Conservation (phyloP, 2,329 filamentous ascomycete genomes). For the Talaromyces sp. region DNA sequence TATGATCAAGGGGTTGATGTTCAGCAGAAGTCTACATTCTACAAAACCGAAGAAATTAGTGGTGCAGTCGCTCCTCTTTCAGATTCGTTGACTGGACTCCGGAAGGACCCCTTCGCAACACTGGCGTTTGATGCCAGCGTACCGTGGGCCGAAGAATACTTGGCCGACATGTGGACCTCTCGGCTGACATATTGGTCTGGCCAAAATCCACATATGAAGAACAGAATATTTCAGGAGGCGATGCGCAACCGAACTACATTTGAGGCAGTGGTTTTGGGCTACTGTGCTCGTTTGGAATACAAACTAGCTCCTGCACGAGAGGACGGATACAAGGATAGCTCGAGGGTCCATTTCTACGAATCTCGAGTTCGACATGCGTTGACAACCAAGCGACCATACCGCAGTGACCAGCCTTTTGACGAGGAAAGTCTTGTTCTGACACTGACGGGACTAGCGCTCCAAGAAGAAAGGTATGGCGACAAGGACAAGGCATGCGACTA, state of each 20-base stretch:
- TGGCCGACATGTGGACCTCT: constrained; percentile 36
- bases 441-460: constrained; percentile 35
- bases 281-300: constrained; percentile 38
- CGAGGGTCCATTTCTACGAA: constrained; percentile 30
- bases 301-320: constrained; percentile 23
- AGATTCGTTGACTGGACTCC: constrained; percentile 27
- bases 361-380: constrained; percentile 28
- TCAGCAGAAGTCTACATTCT: neutral
- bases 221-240: constrained; percentile 34
- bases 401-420: constrained; percentile 24
- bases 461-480: constrained; percentile 39
- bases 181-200: constrained; percentile 43
- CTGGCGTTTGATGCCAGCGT: constrained; percentile 24
- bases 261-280: constrained; percentile 36
- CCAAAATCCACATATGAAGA: constrained; percentile 38
- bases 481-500: constrained; percentile 28
- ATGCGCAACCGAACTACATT: constrained; percentile 36
- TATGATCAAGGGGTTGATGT: neutral
- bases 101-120: constrained; percentile 33
- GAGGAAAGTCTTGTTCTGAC: constrained; percentile 34
- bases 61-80: neutral
- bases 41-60: neutral
- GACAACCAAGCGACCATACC: constrained; percentile 21
- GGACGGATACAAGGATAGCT: constrained; percentile 20
- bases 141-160: constrained; percentile 26